Percentiles rank a stretch among this genome's conserved stretches.
Conservation (phyloP, 805 yeast genomes). For the Tanozyma kutaoensis region DNA sequence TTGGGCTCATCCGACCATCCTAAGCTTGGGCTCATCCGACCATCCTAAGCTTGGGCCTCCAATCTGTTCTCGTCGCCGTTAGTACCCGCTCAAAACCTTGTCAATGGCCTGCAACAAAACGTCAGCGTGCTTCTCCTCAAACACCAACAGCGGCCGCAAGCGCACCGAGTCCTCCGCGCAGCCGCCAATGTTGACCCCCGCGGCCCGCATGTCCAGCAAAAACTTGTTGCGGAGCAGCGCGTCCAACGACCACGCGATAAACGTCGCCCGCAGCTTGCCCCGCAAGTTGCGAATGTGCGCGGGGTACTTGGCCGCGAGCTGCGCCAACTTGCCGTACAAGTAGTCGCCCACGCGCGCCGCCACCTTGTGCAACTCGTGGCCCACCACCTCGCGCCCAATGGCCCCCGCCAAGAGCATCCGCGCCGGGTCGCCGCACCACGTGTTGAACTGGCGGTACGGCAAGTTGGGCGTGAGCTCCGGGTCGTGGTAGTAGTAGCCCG, state of each 20-base stretch:
- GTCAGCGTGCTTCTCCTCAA: slow-evolving; percentile 73
- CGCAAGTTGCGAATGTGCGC: slow-evolving; percentile 40
- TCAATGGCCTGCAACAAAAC: too few species aligned
- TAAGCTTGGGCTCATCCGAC: too few species aligned
- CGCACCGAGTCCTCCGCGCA: slow-evolving; percentile 72
- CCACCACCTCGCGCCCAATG: slow-evolving; percentile 51
- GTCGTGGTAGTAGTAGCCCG: slow-evolving; percentile 74
- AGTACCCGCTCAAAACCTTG: too few species aligned
- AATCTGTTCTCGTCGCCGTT: too few species aligned
- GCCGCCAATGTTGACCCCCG: slow-evolving; percentile 74
- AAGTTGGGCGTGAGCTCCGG: slow-evolving; percentile 58
- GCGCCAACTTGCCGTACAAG: slow-evolving; percentile 43
- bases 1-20: too few species aligned
- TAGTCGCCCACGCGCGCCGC: slow-evolving; percentile 55
- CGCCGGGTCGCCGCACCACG: slow-evolving; percentile 91
- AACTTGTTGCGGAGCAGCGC: slow-evolving; percentile 47
- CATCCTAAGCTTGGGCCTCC: too few species aligned
- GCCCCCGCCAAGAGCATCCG: slow-evolving; percentile 65
- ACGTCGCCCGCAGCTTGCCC: slow-evolving; percentile 66
- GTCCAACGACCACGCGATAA: slow-evolving; percentile 68
- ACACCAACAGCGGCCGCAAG: slow-evolving; percentile 67
- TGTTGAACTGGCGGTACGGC: slow-evolving; percentile 86
- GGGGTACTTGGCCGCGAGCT: slow-evolving; percentile 43
- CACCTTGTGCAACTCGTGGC: slow-evolving; percentile 43
- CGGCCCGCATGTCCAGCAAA: slow-evolving; percentile 41